A percentile compares a stretch with the other conserved stretches of the same genome.
phyloP scores from a whole-genome alignment of 1,284 basidiomycete genomes.

The Cutaneotrichosporon cyanovorans region DNA sequence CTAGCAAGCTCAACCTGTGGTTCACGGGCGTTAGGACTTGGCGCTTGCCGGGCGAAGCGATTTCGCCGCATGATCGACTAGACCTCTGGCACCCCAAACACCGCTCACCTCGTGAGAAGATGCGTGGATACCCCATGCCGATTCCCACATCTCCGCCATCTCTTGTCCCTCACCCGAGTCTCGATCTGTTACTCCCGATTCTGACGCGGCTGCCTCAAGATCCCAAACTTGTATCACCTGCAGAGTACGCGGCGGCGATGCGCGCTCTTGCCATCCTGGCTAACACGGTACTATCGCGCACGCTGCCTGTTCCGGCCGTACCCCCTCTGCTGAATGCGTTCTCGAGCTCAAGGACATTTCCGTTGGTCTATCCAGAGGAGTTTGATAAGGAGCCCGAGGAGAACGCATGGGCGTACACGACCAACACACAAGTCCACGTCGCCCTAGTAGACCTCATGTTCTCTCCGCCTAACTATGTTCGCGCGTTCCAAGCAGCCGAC shows the following conservation, averaged over 20 bases:
- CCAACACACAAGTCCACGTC: slow-evolving; percentile 42
- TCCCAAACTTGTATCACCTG: slow-evolving; percentile 15
- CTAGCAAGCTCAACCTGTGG: slow-evolving; percentile 27
- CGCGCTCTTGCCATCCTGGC: slow-evolving; percentile 42
- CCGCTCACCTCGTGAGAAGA: slow-evolving; percentile 32
- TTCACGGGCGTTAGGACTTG: slow-evolving; percentile 42
- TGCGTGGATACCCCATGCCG: slow-evolving; percentile 41
- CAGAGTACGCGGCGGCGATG: slow-evolving; percentile 33
- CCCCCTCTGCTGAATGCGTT: slow-evolving; percentile 31
- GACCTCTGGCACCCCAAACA: slow-evolving; percentile 45
- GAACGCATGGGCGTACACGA: slow-evolving; percentile 37
- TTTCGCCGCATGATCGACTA: slow-evolving; percentile 41
- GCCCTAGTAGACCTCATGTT: slow-evolving; percentile 41
- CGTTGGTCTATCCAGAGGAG: slow-evolving; percentile 37
- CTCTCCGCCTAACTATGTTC: slow-evolving; percentile 36
- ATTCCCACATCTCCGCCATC: slow-evolving; percentile 40
- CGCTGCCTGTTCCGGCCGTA: slow-evolving; percentile 37
- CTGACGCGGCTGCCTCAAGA: slow-evolving; percentile 27
- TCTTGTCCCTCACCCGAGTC: slow-evolving; percentile 34
- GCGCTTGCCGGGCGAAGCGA: slow-evolving; percentile 41
- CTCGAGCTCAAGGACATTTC: slow-evolving; percentile 23
- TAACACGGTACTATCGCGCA: slow-evolving; percentile 42
- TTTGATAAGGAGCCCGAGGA: slow-evolving; percentile 5
- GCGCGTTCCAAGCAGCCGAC: slow-evolving; percentile 1
- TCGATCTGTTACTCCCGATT: slow-evolving; percentile 25